Base-by-base conservation (phyloP, 1,284 basidiomycete species). In the Cryptococcus neoformans region DNA sequence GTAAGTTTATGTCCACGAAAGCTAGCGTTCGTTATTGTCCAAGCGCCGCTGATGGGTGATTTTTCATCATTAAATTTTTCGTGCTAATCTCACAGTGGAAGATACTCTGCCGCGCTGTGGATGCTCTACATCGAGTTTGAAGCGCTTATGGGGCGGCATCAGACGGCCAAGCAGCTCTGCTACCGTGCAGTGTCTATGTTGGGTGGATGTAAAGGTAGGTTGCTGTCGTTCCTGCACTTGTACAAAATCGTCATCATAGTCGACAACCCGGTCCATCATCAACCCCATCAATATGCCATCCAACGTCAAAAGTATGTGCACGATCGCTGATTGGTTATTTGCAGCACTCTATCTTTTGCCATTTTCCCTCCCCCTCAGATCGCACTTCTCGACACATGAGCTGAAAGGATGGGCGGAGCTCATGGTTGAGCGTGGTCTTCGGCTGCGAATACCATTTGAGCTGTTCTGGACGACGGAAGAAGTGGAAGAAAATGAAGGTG, bases 331-430 rank as follows among this genome's bases (percentile, higher is more conserved):
- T 48, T 53, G 21, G 39, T 42, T 28, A 28, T 4, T 21, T 28
- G 56, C 73, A 95, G 92, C 87, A 41, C 77, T 96, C 51, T 94
- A 95, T 81, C 80, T 97, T 55, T 70, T 92, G 17, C 89, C 92
- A 4, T 96, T 95, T 76, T 84, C 85, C 4, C 81, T 84, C 0
- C 14, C 41, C 0, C 78, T 96, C 44, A 83, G 90, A 37, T 70
- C 79, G 1, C 83, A 82, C 52, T 95, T 93, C 74, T 83, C 79
- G 37, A 63, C 77, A 14, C 77, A 79, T 16, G 92, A 96, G 70
- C 80, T 95, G 62, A 81, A 83, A 53, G 81, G 78, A 28, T 83
- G 89, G 65, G 84, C 81, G 39, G 87, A 91, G 56, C 83, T 86
- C 9, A 92, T 94, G 87, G 84, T 83, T 6, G 92, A 95, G 74